A percentile compares a stretch with the other conserved stretches of the same genome.
These are phyloP conservation scores for Xylaria sp. DNA, from an alignment of 2,329 filamentous ascomycete genomes.

Conservation along the genomic window DNA sequence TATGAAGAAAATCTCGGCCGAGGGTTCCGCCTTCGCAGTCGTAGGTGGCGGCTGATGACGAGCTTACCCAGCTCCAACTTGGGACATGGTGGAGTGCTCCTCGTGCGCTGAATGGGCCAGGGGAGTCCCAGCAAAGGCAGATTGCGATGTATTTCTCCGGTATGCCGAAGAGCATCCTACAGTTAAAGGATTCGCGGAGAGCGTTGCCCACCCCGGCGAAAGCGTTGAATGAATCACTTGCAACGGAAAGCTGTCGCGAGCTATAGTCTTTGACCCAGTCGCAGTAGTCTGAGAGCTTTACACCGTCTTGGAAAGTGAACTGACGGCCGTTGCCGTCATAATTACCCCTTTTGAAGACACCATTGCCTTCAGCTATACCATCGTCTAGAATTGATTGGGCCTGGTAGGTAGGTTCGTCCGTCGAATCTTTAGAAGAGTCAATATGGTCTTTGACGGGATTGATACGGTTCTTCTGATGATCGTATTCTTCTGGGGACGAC, in stretches of 20 bases:
- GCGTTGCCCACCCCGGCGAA: conserved; percentile 32
- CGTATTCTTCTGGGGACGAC: not conserved
- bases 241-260: conserved; percentile 26
- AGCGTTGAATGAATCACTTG: conserved; percentile 31
- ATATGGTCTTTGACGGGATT: not conserved
- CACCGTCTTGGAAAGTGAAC: conserved; percentile 12
- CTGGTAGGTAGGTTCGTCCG: not conserved
- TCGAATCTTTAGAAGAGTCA: not conserved
- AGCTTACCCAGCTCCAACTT: conserved; percentile 30
- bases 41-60: not conserved
- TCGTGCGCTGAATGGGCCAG: not conserved
- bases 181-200: conserved; percentile 11
- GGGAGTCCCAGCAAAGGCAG: conserved; percentile 32
- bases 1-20: not conserved
- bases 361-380: not conserved
- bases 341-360: not conserved
- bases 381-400: no score
- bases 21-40: not conserved
- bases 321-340: not conserved
- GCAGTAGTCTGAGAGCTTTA: conserved; percentile 28
- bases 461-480: not conserved
- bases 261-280: conserved; percentile 37
- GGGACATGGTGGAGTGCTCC: conserved; percentile 25
- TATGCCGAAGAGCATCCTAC: conserved; percentile 24
- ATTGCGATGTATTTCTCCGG: conserved; percentile 33